Base-by-base conservation (phyloP, 1,284 basidiomycete species). In the Papiliotrema laurentii region DNA sequence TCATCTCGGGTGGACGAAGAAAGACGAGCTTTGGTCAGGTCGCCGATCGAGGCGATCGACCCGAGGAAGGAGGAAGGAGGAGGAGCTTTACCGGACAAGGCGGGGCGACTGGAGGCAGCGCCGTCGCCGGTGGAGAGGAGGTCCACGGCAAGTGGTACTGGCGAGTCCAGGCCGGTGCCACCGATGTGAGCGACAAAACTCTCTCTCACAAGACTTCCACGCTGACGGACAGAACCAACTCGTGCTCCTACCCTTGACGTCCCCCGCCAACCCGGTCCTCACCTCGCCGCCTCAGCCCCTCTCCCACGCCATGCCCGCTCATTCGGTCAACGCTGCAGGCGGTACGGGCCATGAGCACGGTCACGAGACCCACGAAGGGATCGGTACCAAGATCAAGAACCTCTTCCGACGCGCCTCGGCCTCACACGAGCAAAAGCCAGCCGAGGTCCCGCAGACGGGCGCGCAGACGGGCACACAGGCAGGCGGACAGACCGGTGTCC, bases 61-160 rank as follows among this genome's bases (percentile, higher is more conserved):
- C 50, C 30, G 46, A 46, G 25, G 25, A 40, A 24, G 37, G 22
- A 21, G 9, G 4, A 22, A 41, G 50, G 22, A 24, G 50, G 18
- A 52, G 40, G 45, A 47, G 45, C 26, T 46, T 34, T 30, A 30
- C 53, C 38, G 27, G 48, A 30, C 19, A 24, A 18, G 49, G 34
- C n/a, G n/a, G n/a, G n/a, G n/a, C n/a, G n/a, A n/a, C n/a, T n/a
- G n/a, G n/a, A n/a, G n/a, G n/a, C n/a, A n/a, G n/a, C n/a, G 41
- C 34, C 7, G 34, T 41, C 11, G 45, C 42, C 10, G 49, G 46
- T 37, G 39, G 36, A 4, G 45, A 49, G 4, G 56, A 53, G 16
- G 55, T 44, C 9, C 58, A 59, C 36, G 68, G 68, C 1, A 64
- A 53, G 30, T 72, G 66, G 66, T 72, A 64, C 54, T 72, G 69